These are phyloP conservation scores for Helenozyma rhizophorensis DNA, from an alignment of 805 yeast genomes.

Conservation along the genomic window DNA sequence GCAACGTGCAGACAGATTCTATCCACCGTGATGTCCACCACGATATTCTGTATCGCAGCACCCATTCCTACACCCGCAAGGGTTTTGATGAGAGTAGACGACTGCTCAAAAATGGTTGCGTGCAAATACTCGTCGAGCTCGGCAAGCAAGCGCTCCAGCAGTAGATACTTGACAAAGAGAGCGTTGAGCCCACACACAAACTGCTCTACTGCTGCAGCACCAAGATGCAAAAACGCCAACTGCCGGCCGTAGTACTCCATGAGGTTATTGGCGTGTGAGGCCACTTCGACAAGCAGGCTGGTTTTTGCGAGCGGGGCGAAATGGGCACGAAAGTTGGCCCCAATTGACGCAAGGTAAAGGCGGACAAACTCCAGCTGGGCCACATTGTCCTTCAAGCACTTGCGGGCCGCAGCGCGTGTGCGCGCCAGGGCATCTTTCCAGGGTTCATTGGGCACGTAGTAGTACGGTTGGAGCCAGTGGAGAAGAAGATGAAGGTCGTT, in stretches of 20 bases:
- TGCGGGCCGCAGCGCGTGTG: slow-evolving; percentile 31
- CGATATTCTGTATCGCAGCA: slow-evolving; percentile 13
- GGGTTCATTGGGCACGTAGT: slow-evolving; percentile 7
- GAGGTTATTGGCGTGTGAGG: slow-evolving; percentile 15
- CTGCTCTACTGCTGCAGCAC: neutral
- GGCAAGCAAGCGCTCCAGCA: slow-evolving; percentile 3
- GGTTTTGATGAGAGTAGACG: slow-evolving; percentile 1
- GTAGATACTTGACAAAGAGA: slow-evolving; percentile 20
- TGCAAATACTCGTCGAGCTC: slow-evolving; percentile 4
- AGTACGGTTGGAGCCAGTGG: slow-evolving; percentile 30
- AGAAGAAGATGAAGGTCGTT: slow-evolving; percentile 32
- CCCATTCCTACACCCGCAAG: slow-evolving; percentile 13
- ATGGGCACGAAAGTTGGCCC: slow-evolving; percentile 14
- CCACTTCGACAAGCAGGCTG: slow-evolving; percentile 1
- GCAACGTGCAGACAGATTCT: slow-evolving; percentile 31
- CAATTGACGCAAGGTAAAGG: slow-evolving; percentile 31
- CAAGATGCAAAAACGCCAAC: slow-evolving; percentile 21
- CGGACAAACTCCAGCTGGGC: slow-evolving; percentile 31
- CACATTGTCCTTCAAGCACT: slow-evolving; percentile 31
- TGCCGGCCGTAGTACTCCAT: slow-evolving; percentile 21
- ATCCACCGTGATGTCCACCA: slow-evolving; percentile 35
- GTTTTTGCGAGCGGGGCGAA: slow-evolving; percentile 6
- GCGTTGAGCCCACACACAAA: slow-evolving; percentile 16
- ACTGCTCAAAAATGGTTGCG: slow-evolving; percentile 1
- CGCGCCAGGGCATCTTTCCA: slow-evolving; percentile 28